These are phyloP conservation scores for Rehmannia glutinosa DNA, from an alignment of 257 asterid species.

Conservation along the genomic window DNA sequence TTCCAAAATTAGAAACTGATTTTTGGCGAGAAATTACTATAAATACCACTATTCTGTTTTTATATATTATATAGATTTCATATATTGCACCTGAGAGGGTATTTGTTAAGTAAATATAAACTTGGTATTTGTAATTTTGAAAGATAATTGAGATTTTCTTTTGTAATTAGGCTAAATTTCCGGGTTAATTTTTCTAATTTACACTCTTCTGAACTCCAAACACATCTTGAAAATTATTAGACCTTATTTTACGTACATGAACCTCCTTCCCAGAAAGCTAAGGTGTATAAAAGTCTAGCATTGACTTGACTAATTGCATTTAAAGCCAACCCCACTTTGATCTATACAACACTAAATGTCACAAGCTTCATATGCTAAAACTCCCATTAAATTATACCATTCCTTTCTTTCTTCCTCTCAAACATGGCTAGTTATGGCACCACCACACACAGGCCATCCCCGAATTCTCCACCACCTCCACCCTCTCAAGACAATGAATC, in stretches of 20 bases:
- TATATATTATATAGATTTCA: no score
- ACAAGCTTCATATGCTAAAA: not conserved
- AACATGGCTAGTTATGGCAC: conserved; percentile 44
- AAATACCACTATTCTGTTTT: no score
- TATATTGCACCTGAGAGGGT: no score
- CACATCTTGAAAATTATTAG: not conserved
- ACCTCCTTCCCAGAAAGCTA: conserved; percentile 3
- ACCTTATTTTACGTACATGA: not conserved
- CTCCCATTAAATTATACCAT: not conserved
- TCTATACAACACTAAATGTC: not conserved
- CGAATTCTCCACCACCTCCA: conserved; percentile 21
- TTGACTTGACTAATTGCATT: conserved; percentile 21
- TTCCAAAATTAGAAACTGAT: no score
- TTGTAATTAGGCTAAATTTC: no score
- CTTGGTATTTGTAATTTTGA: no score
- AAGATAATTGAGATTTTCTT: no score
- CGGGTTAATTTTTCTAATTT: no score
- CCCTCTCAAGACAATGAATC: conserved; percentile 6
- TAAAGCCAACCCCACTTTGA: not conserved
- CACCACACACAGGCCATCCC: conserved; percentile 45
- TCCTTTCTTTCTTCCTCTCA: not conserved
- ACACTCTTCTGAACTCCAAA: not conserved
- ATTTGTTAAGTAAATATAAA: no score
- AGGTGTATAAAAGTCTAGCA: conserved; percentile 3
- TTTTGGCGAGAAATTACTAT: no score